phyloP scores from a whole-genome alignment of 805 yeast species.

The Teunomyces stri region DNA sequence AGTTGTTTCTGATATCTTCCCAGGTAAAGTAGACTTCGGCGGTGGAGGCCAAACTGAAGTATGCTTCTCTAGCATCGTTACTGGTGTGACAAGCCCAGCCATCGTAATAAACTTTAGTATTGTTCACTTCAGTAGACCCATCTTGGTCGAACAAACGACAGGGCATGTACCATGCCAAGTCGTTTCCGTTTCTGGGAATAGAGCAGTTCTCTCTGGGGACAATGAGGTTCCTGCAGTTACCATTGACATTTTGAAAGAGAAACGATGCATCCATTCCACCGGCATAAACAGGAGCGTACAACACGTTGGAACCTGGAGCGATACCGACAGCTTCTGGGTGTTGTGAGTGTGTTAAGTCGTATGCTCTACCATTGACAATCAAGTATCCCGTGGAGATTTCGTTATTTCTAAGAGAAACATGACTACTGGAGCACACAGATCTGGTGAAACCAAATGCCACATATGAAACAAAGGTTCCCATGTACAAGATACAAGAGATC shows the following conservation, averaged over 20 bases:
- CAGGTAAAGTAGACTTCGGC: slow-evolving; percentile 88
- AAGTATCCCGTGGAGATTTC: slow-evolving; percentile 60
- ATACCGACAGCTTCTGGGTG: slow-evolving; percentile 88
- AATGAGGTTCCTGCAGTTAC: slow-evolving; percentile 79
- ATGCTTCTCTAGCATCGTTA: slow-evolving; percentile 62
- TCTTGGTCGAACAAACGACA: slow-evolving; percentile 70
- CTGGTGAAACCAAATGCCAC: slow-evolving; percentile 89
- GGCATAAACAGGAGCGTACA: slow-evolving; percentile 83
- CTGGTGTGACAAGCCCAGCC: slow-evolving; percentile 95
- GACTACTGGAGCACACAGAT: slow-evolving; percentile 61
- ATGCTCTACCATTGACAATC: slow-evolving; percentile 80
- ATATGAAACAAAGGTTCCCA: slow-evolving; percentile 80
- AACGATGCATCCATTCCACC: slow-evolving; percentile 86
- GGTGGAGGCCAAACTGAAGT: slow-evolving; percentile 52
- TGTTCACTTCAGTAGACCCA: slow-evolving; percentile 68
- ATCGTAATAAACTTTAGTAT: slow-evolving; percentile 58
- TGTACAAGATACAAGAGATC: slow-evolving; percentile 64
- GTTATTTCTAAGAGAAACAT: slow-evolving; percentile 53
- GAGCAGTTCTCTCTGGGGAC: slow-evolving; percentile 63
- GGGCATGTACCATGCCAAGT: slow-evolving; percentile 95
- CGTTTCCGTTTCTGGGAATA: slow-evolving; percentile 63
- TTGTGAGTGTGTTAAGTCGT: slow-evolving; percentile 61
- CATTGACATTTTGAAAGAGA: slow-evolving; percentile 87
- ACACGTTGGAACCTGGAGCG: slow-evolving; percentile 61
- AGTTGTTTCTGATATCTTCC: slow-evolving; percentile 72